A percentile compares a stretch with the other conserved stretches of the same genome.
Evolutionary conservation across 352 stramenopile species (phyloP).

Genomic region (Elongisporangium prolatum): DNA sequence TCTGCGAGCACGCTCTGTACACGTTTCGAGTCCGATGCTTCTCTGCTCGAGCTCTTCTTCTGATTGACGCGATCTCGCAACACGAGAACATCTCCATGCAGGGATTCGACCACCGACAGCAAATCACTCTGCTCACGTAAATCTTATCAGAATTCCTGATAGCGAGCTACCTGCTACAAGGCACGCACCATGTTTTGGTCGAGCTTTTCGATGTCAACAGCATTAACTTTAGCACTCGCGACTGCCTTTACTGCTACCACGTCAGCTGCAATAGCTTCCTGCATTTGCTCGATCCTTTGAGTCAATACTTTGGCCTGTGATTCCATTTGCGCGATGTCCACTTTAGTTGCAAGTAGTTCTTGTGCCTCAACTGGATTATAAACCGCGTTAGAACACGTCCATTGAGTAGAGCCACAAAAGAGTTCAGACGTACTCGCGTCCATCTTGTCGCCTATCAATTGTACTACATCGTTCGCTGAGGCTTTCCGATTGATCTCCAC

Average conservation of each 20-base stretch:
- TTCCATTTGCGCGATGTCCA: conserved; percentile 21
- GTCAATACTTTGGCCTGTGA: conserved; percentile 19
- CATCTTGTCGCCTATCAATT: conserved; percentile 37
- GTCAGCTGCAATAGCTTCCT: conserved; percentile 18
- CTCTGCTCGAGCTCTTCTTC: conserved; percentile 10
- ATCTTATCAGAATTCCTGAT: not conserved
- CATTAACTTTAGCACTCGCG: conserved; percentile 13
- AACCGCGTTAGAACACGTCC: not conserved
- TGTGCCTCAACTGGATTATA: conserved; percentile 22
- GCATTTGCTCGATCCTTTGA: conserved; percentile 19
- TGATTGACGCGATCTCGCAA: conserved; percentile 19
- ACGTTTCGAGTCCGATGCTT: not conserved
- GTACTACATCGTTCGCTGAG: conserved; percentile 21
- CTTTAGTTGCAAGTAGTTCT: conserved; percentile 37
- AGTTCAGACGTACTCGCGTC: conserved; percentile 21
- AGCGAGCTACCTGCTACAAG: not conserved
- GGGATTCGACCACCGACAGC: conserved; percentile 35
- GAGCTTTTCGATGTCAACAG: conserved; percentile 25
- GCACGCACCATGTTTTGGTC: conserved; percentile 33
- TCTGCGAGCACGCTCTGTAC: conserved; percentile 22
- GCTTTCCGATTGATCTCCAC: conserved; percentile 15
- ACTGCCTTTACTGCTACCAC: not conserved
- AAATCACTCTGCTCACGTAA: conserved; percentile 26
- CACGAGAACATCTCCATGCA: conserved; percentile 29
- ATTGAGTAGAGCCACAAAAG: not conserved